These are phyloP conservation scores for Circinella minor DNA, from an alignment of 371 early-diverging fungal genomes.

Conservation along the genomic window DNA sequence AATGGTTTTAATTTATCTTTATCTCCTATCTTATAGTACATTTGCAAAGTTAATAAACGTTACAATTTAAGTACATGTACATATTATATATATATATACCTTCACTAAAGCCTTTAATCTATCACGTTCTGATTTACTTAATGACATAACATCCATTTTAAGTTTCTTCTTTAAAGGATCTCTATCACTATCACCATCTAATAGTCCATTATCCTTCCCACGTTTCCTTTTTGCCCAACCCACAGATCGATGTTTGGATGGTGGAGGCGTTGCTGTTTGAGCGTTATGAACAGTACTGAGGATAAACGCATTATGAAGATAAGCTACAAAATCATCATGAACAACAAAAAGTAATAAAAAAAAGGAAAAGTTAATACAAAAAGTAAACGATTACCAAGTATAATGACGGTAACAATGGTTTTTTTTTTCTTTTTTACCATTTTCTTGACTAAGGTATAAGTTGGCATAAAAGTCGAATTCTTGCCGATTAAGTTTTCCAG, in stretches of 20 bases:
- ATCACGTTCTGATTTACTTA: slow-evolving; percentile 75
- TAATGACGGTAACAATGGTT: no score
- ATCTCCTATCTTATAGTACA: slow-evolving; percentile 27
- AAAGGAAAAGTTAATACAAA: no score
- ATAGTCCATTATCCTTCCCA: slow-evolving; percentile 56
- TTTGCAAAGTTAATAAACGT: background rate
- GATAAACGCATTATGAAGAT: slow-evolving; percentile 82
- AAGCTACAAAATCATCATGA: slow-evolving; percentile 41
- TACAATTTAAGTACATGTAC: background rate
- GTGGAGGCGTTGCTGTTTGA: slow-evolving; percentile 72
- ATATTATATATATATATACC: slow-evolving; percentile 20
- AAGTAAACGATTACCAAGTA: no score
- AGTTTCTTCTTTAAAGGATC: slow-evolving; percentile 65
- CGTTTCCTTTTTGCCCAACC: slow-evolving; percentile 71
- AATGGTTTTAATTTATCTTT: slow-evolving; percentile 41
- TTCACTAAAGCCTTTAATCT: slow-evolving; percentile 65
- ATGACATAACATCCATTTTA: slow-evolving; percentile 74
- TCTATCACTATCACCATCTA: slow-evolving; percentile 43
- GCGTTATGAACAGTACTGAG: slow-evolving; percentile 81
- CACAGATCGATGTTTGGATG: slow-evolving; percentile 63
- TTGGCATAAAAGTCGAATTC: slow-evolving; percentile 83
- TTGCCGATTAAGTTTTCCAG: slow-evolving; percentile 75
- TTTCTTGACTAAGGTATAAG: slow-evolving; percentile 65
- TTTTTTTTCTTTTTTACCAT: slow-evolving; percentile 42
- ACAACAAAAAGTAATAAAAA: background rate